Conservation (phyloP, 2,329 filamentous ascomycete species). For the Trichoderma brevicompactum region DNA sequence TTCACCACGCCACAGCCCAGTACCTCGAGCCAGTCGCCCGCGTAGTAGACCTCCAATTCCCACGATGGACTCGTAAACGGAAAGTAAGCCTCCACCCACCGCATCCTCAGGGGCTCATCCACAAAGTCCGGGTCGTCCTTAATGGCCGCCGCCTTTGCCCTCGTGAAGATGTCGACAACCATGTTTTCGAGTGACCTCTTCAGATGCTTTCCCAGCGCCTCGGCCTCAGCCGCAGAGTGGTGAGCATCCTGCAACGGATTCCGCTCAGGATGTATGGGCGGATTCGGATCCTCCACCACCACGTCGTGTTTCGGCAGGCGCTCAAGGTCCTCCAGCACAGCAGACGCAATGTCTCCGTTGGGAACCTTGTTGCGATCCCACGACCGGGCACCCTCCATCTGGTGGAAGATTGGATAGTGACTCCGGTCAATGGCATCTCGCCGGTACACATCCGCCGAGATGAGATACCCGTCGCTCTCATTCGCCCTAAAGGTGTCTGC, state of each 20-base stretch:
- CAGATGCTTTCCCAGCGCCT: conserved; percentile 81
- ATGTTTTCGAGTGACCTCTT: conserved; percentile 89
- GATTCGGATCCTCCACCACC: conserved; percentile 81
- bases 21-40: conserved; percentile 93
- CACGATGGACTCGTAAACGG: conserved; percentile 95
- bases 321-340: conserved; percentile 72
- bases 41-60: conserved; percentile 95
- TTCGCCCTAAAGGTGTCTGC: conserved; percentile 77
- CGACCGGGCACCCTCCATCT: conserved; percentile 93
- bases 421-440: conserved; percentile 92
- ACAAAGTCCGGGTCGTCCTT: conserved; percentile 54
- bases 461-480: conserved; percentile 78
- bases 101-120: conserved; percentile 77
- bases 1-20: conserved; percentile 90
- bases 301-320: conserved; percentile 74
- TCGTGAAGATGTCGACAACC: conserved; percentile 85
- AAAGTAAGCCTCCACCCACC: conserved; percentile 98
- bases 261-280: conserved; percentile 72
- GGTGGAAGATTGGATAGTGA: conserved; percentile 97
- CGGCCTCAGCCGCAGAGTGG: conserved; percentile 76
- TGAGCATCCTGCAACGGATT: conserved; percentile 80
- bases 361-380: conserved; percentile 74
- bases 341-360: conserved; percentile 62
- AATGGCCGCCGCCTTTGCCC: conserved; percentile 69
- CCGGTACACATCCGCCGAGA: conserved; percentile 93